Base-by-base conservation (phyloP, 306 rosid species). In the Dalbergia cochinchinensis region DNA sequence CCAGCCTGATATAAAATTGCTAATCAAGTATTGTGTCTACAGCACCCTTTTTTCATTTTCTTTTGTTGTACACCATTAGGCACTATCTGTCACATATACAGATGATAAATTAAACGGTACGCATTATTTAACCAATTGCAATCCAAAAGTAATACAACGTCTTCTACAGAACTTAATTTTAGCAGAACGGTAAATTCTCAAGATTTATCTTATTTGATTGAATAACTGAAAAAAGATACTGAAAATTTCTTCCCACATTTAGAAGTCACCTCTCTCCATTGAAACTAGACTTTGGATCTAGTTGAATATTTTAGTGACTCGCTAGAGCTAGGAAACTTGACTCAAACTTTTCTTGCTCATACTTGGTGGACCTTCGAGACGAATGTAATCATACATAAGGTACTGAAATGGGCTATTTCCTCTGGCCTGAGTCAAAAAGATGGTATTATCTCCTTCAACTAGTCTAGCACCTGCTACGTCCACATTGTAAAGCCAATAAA, bases 301-400 rank as follows among this genome's bases (percentile, higher is more conserved):
- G 64, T 1, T 71, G 41, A 37, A 37, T 37, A 37, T 58, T 11
- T 22, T 13, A 69, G 8, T 64, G 33, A 77, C 13, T 33, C 16
- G 41, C 20, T 61, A 41, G 57, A 13, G 13, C 12, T 7, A 74
- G 37, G 0, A 11, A 19, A 13, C 20, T 83, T 51, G n/a, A n/a
- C n/a, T n/a, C n/a, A n/a, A 77, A 45, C 0, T 69, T 14, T 48
- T 68, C 14, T 62, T 45, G 9, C 5, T 65, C 20, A 66, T 71
- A 45, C 62, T 48, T 61, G 81, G 11, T 16, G 98, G 97, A 37
- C 85, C 92, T 86, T 94, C 98, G 35, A 94, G 69, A 64, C 98
- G 98, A 79, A 94, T 77, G 72, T 94, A 92, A 74, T 94, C 97
- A 80, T 94, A 94, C 97, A 94, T 87, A 59, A 94, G 85, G 15